Evolutionary conservation across 1,139 yeast genomes (phyloP).

Genomic region (Wickerhamomyces sp.): DNA sequence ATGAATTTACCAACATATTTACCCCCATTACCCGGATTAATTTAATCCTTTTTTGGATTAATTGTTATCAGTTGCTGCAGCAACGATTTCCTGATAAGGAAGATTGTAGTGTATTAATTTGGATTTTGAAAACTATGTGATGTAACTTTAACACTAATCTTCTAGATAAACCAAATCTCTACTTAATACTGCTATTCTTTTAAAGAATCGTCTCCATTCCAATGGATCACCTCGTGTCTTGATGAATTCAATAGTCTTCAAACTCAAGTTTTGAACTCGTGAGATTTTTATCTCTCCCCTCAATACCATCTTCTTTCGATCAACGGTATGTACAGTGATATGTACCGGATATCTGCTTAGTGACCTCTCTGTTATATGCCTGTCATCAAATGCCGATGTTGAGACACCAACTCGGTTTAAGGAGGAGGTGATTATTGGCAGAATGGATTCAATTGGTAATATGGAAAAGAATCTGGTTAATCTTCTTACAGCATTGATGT

Average conservation of each 20-base stretch:
- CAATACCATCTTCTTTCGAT: slow-evolving; percentile 42
- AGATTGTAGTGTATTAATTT: background rate
- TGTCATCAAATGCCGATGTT: slow-evolving; percentile 15
- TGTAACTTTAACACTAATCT: too few species aligned
- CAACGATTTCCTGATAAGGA: too few species aligned
- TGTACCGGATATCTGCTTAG: slow-evolving; percentile 26
- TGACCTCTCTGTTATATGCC: slow-evolving; percentile 7
- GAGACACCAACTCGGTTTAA: slow-evolving; percentile 37
- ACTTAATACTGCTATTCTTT: slow-evolving; percentile 46
- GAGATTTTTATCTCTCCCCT: slow-evolving; percentile 44
- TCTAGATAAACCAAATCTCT: slow-evolving; percentile 40
- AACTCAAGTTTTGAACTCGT: slow-evolving; percentile 29
- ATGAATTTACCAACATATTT: too few species aligned
- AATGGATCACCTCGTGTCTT: slow-evolving; percentile 59
- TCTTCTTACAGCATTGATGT: slow-evolving; percentile 34
- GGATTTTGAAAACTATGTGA: too few species aligned
- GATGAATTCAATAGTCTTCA: slow-evolving; percentile 45
- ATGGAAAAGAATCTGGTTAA: slow-evolving; percentile 47
- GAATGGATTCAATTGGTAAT: slow-evolving; percentile 37
- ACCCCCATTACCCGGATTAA: too few species aligned
- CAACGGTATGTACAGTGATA: slow-evolving; percentile 40
- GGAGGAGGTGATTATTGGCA: slow-evolving; percentile 36
- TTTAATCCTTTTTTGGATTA: too few species aligned
- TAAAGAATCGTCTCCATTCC: slow-evolving; percentile 64
- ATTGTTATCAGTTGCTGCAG: too few species aligned